Evolutionary conservation across 495 filamentous ascomycete species (phyloP).

Genomic region (Lophiostoma macrostomum): DNA sequence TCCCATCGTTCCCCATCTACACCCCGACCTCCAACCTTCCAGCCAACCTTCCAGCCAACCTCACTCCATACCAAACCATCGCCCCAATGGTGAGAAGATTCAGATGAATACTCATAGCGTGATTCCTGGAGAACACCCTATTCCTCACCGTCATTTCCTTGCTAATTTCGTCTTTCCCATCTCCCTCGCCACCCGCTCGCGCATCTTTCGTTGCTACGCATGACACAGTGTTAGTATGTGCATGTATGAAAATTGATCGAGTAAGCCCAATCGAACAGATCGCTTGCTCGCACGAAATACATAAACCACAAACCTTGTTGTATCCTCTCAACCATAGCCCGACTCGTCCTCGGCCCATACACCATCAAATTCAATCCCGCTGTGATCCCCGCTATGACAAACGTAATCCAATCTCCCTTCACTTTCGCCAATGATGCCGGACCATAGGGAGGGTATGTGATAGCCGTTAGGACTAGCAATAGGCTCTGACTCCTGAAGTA

Average conservation of each 20-base stretch:
- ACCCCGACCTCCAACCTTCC: not conserved
- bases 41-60: constrained; percentile 39
- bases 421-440: constrained; percentile 39
- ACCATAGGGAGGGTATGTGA: constrained; percentile 48
- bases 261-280: no score
- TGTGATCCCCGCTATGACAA: constrained; percentile 42
- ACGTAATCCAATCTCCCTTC: constrained; percentile 41
- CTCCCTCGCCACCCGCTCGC: not conserved
- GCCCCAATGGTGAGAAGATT: constrained; percentile 52
- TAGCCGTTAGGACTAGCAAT: constrained; percentile 45
- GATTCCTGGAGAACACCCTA: constrained; percentile 47
- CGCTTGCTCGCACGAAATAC: not conserved
- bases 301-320: constrained; percentile 40
- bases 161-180: constrained; percentile 9
- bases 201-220: constrained; percentile 6
- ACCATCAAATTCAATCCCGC: constrained; percentile 47
- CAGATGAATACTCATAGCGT: constrained; percentile 57
- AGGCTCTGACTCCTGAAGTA: constrained; percentile 51
- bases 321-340: constrained; percentile 45
- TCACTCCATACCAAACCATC: constrained; percentile 51
- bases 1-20: not conserved
- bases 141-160: constrained; percentile 44
- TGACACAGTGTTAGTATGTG: not conserved
- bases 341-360: constrained; percentile 46
- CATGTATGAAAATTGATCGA: no score